Conservation (phyloP, 192 early-diverging fungal genomes). For the Ambispora gerdemannii region DNA sequence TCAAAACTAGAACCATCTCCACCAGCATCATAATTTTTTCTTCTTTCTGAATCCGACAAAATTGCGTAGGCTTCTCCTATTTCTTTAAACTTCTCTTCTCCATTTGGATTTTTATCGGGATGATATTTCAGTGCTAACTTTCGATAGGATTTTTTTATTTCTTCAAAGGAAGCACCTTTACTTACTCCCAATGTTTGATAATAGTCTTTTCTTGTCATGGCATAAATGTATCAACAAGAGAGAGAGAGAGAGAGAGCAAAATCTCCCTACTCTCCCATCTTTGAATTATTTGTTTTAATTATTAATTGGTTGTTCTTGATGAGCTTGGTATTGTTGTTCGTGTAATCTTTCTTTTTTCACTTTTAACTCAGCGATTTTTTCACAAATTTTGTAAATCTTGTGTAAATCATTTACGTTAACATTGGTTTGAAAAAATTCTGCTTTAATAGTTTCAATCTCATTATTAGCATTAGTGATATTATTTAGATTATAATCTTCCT, state of each 20-base stretch:
- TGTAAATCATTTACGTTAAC: not conserved
- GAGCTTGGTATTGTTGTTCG: not conserved
- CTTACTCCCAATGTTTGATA: conserved; percentile 32
- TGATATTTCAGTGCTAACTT: conserved; percentile 12
- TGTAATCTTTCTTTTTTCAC: not conserved
- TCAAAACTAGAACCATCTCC: no score
- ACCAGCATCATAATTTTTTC: no score
- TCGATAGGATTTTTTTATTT: conserved; percentile 1
- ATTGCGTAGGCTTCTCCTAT: not conserved
- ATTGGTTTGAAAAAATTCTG: not conserved
- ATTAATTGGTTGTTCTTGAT: not conserved
- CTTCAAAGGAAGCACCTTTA: not conserved
- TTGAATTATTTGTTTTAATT: not conserved
- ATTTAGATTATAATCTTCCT: not conserved
- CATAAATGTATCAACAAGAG: not conserved
- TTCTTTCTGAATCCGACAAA: not conserved
- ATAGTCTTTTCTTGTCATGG: not conserved
- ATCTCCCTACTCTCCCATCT: no score
- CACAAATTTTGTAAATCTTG: not conserved
- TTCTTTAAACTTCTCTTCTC: not conserved
- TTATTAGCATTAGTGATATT: not conserved
- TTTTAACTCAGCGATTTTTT: not conserved
- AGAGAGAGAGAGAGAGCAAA: no score
- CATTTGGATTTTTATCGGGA: not conserved
- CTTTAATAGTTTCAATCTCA: not conserved